These are phyloP conservation scores for Aspergillus costaricaensis DNA, from an alignment of 2,329 filamentous ascomycete genomes.

Conservation along the genomic window DNA sequence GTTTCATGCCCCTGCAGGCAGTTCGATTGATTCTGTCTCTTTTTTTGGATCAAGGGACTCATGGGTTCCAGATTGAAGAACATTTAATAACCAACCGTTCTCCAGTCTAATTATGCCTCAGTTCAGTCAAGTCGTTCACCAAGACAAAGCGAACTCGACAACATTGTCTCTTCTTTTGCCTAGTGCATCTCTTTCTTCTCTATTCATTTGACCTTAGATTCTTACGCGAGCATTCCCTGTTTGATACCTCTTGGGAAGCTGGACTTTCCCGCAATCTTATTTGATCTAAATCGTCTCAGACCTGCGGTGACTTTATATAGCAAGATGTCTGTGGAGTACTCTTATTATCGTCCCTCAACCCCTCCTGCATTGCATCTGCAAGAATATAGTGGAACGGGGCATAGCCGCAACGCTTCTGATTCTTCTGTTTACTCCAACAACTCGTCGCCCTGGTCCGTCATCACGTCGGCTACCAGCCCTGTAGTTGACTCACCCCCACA, in stretches of 20 bases:
- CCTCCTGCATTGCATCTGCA: constrained; percentile 43
- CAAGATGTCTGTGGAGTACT: constrained; percentile 46
- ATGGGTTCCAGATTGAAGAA: constrained; percentile 22
- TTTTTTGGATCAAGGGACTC: constrained; percentile 30
- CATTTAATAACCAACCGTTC: constrained; percentile 46
- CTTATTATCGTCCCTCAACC: constrained; percentile 48
- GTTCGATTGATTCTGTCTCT: constrained; percentile 27
- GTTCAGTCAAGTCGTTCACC: constrained; percentile 16
- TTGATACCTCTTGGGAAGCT: constrained; percentile 27
- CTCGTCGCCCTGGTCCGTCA: constrained; percentile 68
- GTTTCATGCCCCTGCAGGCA: constrained; percentile 43
- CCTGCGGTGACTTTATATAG: neutral
- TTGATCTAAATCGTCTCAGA: neutral
- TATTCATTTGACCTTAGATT: constrained; percentile 19
- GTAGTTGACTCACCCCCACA: constrained; percentile 67
- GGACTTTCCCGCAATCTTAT: constrained; percentile 23
- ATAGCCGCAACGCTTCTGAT: constrained; percentile 66
- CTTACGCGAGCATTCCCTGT: constrained; percentile 12
- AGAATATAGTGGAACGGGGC: constrained; percentile 39
- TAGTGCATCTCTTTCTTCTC: constrained; percentile 19
- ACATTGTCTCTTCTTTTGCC: constrained; percentile 20
- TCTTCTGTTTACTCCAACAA: constrained; percentile 67
- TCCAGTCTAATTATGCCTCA: constrained; percentile 27
- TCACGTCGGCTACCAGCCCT: constrained; percentile 70
- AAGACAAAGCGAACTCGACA: constrained; percentile 24